Evolutionary conservation across 1,284 basidiomycete genomes (phyloP), one percentile per base, ranked within the genome.

Genomic region (Rhodofomes roseus): DNA sequence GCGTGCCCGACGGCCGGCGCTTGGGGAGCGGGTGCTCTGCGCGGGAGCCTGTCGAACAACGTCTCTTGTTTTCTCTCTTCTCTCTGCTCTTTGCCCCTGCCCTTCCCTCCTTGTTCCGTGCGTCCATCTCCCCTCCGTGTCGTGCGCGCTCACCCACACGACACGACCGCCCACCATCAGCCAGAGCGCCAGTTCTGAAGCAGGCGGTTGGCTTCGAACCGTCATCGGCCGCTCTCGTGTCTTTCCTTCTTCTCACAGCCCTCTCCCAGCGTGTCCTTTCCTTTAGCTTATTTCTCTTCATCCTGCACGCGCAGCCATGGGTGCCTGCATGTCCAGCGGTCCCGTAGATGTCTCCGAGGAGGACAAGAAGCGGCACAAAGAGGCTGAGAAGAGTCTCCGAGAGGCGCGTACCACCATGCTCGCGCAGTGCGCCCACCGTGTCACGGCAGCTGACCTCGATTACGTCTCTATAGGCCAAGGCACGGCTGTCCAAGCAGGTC

Each of bases 401-500:
- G 87, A 89, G 76, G 87, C 86, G 58, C 60, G 82, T 75, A 25
- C 5, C 27, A 8, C 53, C 31, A n/a, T n/a, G n/a, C n/a, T n/a
- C n/a, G n/a, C n/a, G n/a, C n/a, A n/a, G n/a, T n/a, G n/a, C n/a
- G n/a, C n/a, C n/a, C n/a, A n/a, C n/a, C n/a, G n/a, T n/a, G n/a
- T n/a, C n/a, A n/a, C n/a, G n/a, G n/a, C n/a, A n/a, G n/a, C 57
- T 50, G 16, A 57, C 41, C 2, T 40, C 40, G 37, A 43, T 18
- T n/a, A 46, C 43, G 55, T 39, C 23, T 56, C 29, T 54, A 25
- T 62, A 93, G 86, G 90, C 86, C 53, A 84, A 82, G 73, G 81
- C 80, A 37, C 88, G 82, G 71, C 66, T 92, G 77, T 79, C 84
- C 46, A 73, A 77, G 60, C 91, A 94, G 70, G 90, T 95, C 76